phyloP scores from a whole-genome alignment of 352 stramenopile genomes.

The Aphanomyces invadans region DNA sequence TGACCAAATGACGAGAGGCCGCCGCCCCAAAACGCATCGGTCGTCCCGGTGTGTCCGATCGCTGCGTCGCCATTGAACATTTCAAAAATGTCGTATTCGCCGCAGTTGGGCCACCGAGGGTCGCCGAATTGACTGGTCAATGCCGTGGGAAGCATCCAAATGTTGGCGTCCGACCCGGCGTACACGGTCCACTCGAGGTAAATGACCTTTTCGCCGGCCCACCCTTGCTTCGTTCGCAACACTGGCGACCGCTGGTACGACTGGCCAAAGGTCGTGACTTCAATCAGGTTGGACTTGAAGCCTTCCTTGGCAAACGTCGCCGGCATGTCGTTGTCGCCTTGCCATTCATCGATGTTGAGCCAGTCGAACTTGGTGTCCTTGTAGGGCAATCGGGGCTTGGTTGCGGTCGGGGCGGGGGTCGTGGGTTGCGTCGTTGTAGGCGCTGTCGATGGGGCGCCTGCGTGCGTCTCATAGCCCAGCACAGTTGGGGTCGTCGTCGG shows the following conservation, averaged over 20 bases:
- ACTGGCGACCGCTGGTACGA: slow-evolving; percentile 32
- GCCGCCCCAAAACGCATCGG: slow-evolving; percentile 49
- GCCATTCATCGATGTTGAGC: slow-evolving; percentile 50
- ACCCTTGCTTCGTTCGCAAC: slow-evolving; percentile 53
- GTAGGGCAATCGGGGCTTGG: not conserved
- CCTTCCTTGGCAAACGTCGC: slow-evolving; percentile 37
- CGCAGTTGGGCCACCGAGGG: slow-evolving; percentile 67
- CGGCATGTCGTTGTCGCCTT: slow-evolving; percentile 44
- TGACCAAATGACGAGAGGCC: slow-evolving; percentile 46
- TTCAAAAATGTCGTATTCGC: slow-evolving; percentile 74
- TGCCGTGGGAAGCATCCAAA: slow-evolving; percentile 80
- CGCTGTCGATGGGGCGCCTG: not conserved
- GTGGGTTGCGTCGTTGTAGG: not conserved
- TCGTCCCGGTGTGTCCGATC: slow-evolving; percentile 27
- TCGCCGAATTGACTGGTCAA: slow-evolving; percentile 50
- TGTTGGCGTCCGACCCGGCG: slow-evolving; percentile 63
- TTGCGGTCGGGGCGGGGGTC: not conserved
- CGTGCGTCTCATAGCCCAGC: not conserved
- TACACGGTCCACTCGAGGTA: slow-evolving; percentile 62
- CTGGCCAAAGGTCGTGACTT: slow-evolving; percentile 33
- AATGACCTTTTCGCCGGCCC: slow-evolving; percentile 63
- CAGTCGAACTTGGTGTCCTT: slow-evolving; percentile 43
- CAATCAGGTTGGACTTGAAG: slow-evolving; percentile 42
- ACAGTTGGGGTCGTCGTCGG: not conserved
- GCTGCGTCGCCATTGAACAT: slow-evolving; percentile 42